These are phyloP conservation scores for Ceratocystis alfenasii DNA, from an alignment of 2,329 filamentous ascomycete species.

Conservation along the genomic window DNA sequence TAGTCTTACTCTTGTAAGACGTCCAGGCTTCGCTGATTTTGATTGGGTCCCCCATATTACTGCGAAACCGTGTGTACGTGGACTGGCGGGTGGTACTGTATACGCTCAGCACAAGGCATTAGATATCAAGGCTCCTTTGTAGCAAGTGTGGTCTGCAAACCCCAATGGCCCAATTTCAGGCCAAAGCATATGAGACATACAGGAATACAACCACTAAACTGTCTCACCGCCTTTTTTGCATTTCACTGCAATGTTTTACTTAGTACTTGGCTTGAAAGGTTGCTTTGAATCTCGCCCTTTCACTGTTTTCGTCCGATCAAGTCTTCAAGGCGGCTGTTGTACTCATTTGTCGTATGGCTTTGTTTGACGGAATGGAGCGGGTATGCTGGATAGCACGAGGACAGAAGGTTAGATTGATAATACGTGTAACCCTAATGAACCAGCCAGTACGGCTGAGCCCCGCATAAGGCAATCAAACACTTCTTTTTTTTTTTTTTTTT, in stretches of 20 bases:
- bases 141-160: neutral
- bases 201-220: neutral
- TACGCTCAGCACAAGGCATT: neutral
- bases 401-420: neutral
- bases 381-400: neutral
- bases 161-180: neutral
- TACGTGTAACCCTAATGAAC: neutral
- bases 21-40: neutral
- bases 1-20: neutral
- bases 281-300: too few relatives aligned
- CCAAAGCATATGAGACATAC: constrained; percentile 1
- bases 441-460: neutral
- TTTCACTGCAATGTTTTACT: neutral
- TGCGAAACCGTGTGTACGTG: neutral
- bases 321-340: neutral
- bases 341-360: neutral
- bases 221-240: constrained; percentile 10
- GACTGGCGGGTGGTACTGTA: neutral
- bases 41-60: neutral
- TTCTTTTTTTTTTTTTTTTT: neutral
- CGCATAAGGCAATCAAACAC: neutral
- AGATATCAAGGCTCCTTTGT: neutral
- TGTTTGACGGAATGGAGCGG: neutral
- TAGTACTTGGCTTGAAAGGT: neutral
- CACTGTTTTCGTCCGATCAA: neutral